Evolutionary conservation across 768 basidiomycete species (phyloP).

Genomic region (Mycena floridula): DNA sequence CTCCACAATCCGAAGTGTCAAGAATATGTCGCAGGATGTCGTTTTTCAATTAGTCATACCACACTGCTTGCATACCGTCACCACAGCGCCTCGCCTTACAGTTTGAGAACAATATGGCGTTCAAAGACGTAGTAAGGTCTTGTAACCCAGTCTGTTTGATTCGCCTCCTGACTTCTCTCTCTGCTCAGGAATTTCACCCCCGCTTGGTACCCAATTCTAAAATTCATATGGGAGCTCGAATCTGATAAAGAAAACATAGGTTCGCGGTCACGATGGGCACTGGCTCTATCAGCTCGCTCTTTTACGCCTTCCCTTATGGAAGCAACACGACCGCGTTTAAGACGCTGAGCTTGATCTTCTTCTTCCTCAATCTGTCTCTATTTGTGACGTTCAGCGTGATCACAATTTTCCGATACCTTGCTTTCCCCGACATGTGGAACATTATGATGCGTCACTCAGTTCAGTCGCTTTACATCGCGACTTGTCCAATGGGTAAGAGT

Average conservation of each 20-base stretch:
- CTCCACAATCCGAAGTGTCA: too few relatives aligned
- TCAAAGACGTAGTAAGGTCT: conserved; percentile 5
- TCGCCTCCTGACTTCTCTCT: background rate
- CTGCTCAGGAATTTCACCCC: conserved; percentile 32
- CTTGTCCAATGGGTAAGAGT: too few relatives aligned
- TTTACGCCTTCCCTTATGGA: conserved; percentile 53
- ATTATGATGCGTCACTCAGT: conserved; percentile 44
- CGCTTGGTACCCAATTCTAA: conserved; percentile 37
- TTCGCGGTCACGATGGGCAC: too few relatives aligned
- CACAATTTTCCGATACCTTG: conserved; percentile 42
- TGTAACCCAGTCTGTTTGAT: background rate
- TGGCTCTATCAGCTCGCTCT: conserved; percentile 48
- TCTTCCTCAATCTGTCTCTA: conserved; percentile 52
- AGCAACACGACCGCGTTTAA: conserved; percentile 34
- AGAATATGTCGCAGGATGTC: too few relatives aligned
- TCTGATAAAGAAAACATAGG: too few relatives aligned
- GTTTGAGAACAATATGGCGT: too few relatives aligned
- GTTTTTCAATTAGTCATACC: too few relatives aligned
- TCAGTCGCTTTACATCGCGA: conserved; percentile 38
- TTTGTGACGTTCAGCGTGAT: conserved; percentile 44
- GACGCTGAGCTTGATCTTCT: conserved; percentile 40
- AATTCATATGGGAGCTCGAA: too few relatives aligned
- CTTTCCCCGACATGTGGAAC: conserved; percentile 45
- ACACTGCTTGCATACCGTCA: too few relatives aligned
- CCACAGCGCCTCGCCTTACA: too few relatives aligned